Conservation (phyloP, 2,329 filamentous ascomycete genomes). For the Fusarium clavum region DNA sequence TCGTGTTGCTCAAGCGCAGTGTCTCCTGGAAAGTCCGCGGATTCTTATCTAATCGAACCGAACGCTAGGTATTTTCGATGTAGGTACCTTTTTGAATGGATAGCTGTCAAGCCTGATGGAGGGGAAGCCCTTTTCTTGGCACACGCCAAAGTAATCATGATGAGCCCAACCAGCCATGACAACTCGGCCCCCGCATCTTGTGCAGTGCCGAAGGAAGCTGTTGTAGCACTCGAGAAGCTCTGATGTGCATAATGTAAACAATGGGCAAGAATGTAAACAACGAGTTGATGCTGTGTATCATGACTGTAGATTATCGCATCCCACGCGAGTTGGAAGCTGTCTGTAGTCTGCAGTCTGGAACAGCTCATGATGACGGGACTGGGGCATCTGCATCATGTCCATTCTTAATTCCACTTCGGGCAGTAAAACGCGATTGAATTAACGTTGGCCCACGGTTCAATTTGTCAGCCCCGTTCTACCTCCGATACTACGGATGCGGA, state of each 20-base stretch:
- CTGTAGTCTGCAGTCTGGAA: background rate
- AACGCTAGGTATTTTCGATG: background rate
- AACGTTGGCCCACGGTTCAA: slow-evolving; percentile 21
- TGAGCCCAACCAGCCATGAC: slow-evolving; percentile 16
- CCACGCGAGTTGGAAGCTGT: background rate
- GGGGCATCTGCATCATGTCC: slow-evolving; percentile 25
- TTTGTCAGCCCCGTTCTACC: slow-evolving; percentile 32
- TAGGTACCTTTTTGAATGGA: background rate
- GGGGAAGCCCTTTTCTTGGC: slow-evolving; percentile 21
- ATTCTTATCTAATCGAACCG: background rate
- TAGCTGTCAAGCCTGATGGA: slow-evolving; percentile 12
- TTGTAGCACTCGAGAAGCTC: slow-evolving; percentile 10
- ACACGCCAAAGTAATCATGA: slow-evolving; percentile 31
- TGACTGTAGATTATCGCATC: background rate
- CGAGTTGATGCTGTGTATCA: background rate
- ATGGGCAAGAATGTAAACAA: background rate
- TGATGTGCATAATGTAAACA: slow-evolving; percentile 20
- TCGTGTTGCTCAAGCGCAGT: background rate
- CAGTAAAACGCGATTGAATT: slow-evolving; percentile 13
- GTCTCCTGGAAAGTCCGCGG: slow-evolving; percentile 1
- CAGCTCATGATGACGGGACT: slow-evolving; percentile 23
- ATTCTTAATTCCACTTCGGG: slow-evolving; percentile 21
- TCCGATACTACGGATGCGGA: background rate
- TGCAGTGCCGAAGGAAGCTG: slow-evolving; percentile 3
- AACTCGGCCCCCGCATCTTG: slow-evolving; percentile 3